Percentiles rank a stretch among this genome's conserved stretches.
Conservation (phyloP, 352 stramenopile species). For the Globisporangium heterothallicum region DNA sequence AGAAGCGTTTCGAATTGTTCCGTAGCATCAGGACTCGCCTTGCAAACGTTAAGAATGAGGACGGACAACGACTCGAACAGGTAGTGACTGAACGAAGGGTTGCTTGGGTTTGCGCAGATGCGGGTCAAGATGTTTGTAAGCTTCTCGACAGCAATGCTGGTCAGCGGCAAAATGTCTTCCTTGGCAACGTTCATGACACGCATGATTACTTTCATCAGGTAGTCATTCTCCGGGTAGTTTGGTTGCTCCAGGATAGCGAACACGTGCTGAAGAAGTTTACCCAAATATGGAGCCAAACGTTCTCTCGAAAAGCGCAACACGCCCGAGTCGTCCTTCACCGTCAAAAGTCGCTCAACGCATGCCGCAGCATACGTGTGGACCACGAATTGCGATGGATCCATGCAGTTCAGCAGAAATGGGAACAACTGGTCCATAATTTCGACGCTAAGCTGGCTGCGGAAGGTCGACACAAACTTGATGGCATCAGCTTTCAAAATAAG, state of each 20-base stretch:
- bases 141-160: conserved; percentile 93
- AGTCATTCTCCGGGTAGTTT: conserved; percentile 96
- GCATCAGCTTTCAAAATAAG: conserved; percentile 95
- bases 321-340: conserved; percentile 84
- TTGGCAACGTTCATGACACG: conserved; percentile 91
- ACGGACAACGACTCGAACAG: conserved; percentile 98
- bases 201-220: conserved; percentile 99
- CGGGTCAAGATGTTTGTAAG: conserved; percentile 90
- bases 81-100: conserved; percentile 99
- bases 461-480: conserved; percentile 99
- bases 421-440: conserved; percentile 92
- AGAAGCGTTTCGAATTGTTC: conserved; percentile 94
- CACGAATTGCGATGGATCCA: conserved; percentile 87
- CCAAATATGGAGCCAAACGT: conserved; percentile 89
- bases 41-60: conserved; percentile 91
- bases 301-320: conserved; percentile 73
- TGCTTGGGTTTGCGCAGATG: conserved; percentile 97
- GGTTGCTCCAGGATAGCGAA: conserved; percentile 94
- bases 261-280: conserved; percentile 91
- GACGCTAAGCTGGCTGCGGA: conserved; percentile 94
- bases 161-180: conserved; percentile 90
- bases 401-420: conserved; percentile 86
- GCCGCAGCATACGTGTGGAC: conserved; percentile 98
- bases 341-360: conserved; percentile 95
- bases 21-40: conserved; percentile 63